These are phyloP conservation scores for Schizosaccharomyces versatilis DNA, from an alignment of 1,139 yeast species.

Conservation along the genomic window DNA sequence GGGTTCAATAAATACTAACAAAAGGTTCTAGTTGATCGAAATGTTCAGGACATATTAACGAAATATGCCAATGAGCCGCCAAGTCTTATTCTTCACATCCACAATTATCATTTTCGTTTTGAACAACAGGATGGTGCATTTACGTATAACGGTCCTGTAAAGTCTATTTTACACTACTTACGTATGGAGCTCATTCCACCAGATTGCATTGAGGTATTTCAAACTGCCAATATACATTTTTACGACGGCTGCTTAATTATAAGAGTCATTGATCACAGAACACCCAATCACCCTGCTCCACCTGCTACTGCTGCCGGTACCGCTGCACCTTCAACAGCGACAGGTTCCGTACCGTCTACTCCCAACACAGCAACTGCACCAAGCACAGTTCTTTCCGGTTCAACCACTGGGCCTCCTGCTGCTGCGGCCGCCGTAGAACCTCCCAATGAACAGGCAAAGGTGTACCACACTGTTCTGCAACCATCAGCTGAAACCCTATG, in stretches of 20 bases:
- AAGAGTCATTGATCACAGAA: slow-evolving; percentile 4
- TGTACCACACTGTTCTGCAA: slow-evolving; percentile 9
- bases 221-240: slow-evolving; percentile 7
- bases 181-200: slow-evolving; percentile 11
- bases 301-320: not conserved
- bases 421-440: not conserved
- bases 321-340: not conserved
- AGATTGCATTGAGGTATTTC: slow-evolving; percentile 11
- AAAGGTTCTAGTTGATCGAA: not conserved
- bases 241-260: slow-evolving; percentile 11
- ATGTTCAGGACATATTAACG: slow-evolving; percentile 5
- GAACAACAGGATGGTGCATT: slow-evolving; percentile 12
- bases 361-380: not conserved
- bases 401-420: not conserved
- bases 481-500: slow-evolving; percentile 11
- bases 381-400: not conserved
- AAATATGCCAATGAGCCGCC: slow-evolving; percentile 9
- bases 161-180: slow-evolving; percentile 9
- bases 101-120: slow-evolving; percentile 11
- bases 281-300: not conserved
- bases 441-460: not conserved
- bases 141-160: slow-evolving; percentile 10
- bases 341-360: not conserved
- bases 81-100: slow-evolving; percentile 9
- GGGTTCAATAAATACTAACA: not conserved